Base-by-base conservation (phyloP, 208 protist genomes). In the Leishmania turanica region DNA sequence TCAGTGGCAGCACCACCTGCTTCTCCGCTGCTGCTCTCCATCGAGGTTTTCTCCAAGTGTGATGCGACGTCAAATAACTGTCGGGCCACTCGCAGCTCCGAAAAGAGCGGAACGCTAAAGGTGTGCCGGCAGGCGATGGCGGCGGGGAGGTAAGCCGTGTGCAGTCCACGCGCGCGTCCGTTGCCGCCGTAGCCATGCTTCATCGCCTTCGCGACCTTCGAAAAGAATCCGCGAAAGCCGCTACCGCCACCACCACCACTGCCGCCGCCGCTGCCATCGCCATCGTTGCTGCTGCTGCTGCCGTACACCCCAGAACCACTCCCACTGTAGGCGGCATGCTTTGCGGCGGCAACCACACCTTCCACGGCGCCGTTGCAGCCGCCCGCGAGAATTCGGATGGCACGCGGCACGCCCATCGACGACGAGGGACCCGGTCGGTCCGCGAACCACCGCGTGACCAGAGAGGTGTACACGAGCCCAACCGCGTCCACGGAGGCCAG, bases 201-300 rank as follows among this genome's bases (percentile, higher is more conserved):
- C 72, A 96, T 87, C n/a, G 86, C 90, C 73, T 92, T 93, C 15
- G 88, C 86, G n/a, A 90, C 90, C 79, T 91, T 94, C 31, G 88
- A 84, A 49, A 96, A 87, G 70, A 96, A 88, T 9, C 78, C 74
- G 3, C 84, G 84, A 76, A 88, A 54, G 19, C 87, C 84, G 15
- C 78, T 80, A 17, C 84, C 77, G 47, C 82, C 77, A 24, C 71
- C 72, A 34, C 75, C 74, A 53, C 42, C 42, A 45, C 42, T 45
- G 42, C 54, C 76, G 56, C 73, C 70, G 40, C 58, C 71, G 42
- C 54, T 74, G 56, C 73, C 70, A 31, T 51, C 71, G 51, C 78
- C 76, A 71, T 21, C 51, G 51, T 54, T 54, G 64, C 31, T 8
- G 64, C 13, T 8, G 64, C 13, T 8, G 64, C 13, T 7, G 66